A percentile compares a stretch with the other conserved stretches of the same genome.
Evolutionary conservation across 228 moss, liverwort and hornwort genomes (phyloP).

Genomic region (Sphagnum magellanicum): DNA sequence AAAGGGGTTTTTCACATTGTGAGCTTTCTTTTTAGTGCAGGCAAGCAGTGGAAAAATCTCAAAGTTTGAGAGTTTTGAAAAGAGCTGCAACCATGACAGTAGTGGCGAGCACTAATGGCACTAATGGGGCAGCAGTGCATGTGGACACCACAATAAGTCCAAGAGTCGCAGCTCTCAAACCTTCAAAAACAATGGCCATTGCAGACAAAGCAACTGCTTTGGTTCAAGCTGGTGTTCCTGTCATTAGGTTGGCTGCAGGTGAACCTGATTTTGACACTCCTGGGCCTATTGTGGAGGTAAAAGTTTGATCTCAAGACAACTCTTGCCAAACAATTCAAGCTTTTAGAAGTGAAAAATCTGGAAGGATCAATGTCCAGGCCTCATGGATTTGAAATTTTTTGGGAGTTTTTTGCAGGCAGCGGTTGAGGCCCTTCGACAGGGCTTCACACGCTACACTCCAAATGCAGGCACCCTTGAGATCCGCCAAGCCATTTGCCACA

Average conservation of each 20-base stretch:
- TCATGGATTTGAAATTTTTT: neutral
- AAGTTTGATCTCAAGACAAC: neutral
- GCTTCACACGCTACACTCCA: constrained; percentile 87
- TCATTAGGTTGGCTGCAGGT: constrained; percentile 94
- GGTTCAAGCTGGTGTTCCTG: constrained; percentile 86
- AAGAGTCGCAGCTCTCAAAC: constrained; percentile 80
- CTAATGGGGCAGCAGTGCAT: constrained; percentile 21
- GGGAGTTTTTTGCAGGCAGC: constrained; percentile 47
- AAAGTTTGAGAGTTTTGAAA: constrained; percentile 1
- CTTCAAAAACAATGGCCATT: constrained; percentile 95
- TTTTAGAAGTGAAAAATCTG: too few relatives aligned
- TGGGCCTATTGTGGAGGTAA: constrained; percentile 57
- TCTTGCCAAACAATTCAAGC: too few relatives aligned
- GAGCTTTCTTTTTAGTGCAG: constrained; percentile 19
- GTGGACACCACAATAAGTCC: constrained; percentile 75
- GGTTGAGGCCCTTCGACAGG: constrained; percentile 62
- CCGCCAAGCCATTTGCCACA: constrained; percentile 75
- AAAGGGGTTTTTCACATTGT: neutral
- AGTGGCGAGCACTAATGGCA: constrained; percentile 31
- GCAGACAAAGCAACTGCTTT: constrained; percentile 88
- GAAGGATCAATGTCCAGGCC: too few relatives aligned
- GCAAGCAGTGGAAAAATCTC: constrained; percentile 6
- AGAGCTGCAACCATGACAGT: constrained; percentile 28
- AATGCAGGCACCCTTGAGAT: constrained; percentile 91
- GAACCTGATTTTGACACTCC: constrained; percentile 98